These are phyloP conservation scores for Leucogyrophana mollusca DNA, from an alignment of 768 basidiomycete species.

Conservation along the genomic window DNA sequence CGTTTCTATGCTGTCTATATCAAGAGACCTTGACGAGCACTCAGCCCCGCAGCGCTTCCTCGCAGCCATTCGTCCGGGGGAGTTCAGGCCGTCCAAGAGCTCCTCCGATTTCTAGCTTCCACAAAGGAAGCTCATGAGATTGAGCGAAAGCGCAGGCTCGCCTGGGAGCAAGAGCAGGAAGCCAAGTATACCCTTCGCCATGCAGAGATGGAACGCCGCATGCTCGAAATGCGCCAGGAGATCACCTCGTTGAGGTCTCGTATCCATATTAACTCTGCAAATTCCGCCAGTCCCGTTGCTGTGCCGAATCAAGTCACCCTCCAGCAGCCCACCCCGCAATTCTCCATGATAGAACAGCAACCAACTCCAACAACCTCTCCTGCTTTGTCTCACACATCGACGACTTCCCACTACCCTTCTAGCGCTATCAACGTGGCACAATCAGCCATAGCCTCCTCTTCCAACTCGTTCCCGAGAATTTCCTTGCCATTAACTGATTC, in stretches of 20 bases:
- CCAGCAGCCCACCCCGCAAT: constrained; percentile 25
- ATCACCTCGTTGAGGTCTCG: constrained; percentile 44
- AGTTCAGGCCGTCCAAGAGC: constrained; percentile 53
- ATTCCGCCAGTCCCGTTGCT: constrained; percentile 9
- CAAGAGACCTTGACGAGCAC: too few relatives aligned
- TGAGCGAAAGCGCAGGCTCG: constrained; percentile 55
- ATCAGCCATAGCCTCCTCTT: not conserved
- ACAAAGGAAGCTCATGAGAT: constrained; percentile 60
- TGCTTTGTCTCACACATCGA: constrained; percentile 25
- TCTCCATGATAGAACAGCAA: constrained; percentile 8
- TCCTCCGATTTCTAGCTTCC: constrained; percentile 55
- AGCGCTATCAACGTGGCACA: constrained; percentile 22
- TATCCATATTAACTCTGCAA: constrained; percentile 26
- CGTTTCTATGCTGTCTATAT: constrained; percentile 1
- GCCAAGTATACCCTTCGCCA: constrained; percentile 52
- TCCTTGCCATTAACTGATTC: constrained; percentile 9
- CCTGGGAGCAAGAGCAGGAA: constrained; percentile 75
- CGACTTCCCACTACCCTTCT: constrained; percentile 8
- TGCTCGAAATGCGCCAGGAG: constrained; percentile 56
- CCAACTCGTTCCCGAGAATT: constrained; percentile 12
- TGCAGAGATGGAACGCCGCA: constrained; percentile 56
- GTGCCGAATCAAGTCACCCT: not conserved
- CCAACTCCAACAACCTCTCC: constrained; percentile 26
- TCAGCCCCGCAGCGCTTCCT: constrained; percentile 14
- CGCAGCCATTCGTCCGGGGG: constrained; percentile 34